Conservation (phyloP, 257 asterid species). For the Solanum medicagineum region DNA sequence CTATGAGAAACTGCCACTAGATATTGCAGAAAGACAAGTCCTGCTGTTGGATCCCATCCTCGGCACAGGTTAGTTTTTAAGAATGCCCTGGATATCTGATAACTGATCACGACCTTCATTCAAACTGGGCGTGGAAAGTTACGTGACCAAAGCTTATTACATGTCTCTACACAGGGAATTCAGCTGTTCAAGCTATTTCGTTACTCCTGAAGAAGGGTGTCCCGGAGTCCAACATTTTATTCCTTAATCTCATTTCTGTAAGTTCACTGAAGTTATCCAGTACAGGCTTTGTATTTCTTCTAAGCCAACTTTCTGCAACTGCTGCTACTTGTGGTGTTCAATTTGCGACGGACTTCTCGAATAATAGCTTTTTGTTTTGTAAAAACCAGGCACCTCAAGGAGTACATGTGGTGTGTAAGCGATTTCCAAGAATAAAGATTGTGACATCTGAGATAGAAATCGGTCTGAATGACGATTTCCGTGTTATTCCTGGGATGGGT, state of each 20-base stretch:
- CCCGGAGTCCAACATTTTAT: conserved; percentile 86
- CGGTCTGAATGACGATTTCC: conserved; percentile 73
- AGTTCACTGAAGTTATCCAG: conserved; percentile 10
- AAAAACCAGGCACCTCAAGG: conserved; percentile 91
- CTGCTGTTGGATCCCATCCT: conserved; percentile 88
- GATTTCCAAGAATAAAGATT: conserved; percentile 81
- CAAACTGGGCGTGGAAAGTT: neutral
- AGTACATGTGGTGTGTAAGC: conserved; percentile 82
- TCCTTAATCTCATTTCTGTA: conserved; percentile 93
- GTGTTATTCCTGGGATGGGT: conserved; percentile 97
- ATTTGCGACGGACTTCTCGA: neutral
- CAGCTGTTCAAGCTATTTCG: conserved; percentile 89
- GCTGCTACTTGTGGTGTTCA: neutral
- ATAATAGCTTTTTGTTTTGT: neutral
- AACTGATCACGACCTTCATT: neutral
- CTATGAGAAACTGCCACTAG: conserved; percentile 85
- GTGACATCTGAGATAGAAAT: conserved; percentile 98
- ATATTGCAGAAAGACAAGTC: conserved; percentile 89
- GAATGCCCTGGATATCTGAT: neutral
- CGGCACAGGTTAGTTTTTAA: conserved; percentile 71
- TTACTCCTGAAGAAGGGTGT: conserved; percentile 88
- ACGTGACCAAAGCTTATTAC: neutral
- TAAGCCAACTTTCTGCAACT: neutral
- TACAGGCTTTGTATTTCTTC: neutral
- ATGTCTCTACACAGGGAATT: conserved; percentile 54